A percentile compares a stretch with the other conserved stretches of the same genome.
Conservation (phyloP, 2,329 filamentous ascomycete species). For the Fusarium veterinarium region DNA sequence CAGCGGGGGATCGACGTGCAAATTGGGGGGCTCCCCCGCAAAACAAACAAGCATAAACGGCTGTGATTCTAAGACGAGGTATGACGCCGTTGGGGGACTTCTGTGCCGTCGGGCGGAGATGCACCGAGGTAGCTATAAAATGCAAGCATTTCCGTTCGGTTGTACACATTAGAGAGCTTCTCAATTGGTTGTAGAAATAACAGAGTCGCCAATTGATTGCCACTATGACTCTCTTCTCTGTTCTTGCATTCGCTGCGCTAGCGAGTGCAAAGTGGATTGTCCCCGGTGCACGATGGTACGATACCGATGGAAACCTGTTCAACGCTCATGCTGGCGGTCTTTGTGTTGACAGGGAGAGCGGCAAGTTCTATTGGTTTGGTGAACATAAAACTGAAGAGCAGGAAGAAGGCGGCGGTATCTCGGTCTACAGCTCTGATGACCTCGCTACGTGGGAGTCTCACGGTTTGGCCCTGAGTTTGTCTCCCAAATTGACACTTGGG, state of each 20-base stretch:
- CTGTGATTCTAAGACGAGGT: slow-evolving; percentile 4
- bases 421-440: slow-evolving; percentile 70
- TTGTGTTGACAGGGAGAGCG: slow-evolving; percentile 61
- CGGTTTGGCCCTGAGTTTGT: slow-evolving; percentile 65
- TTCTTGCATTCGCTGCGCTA: slow-evolving; percentile 26
- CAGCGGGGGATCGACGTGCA: slow-evolving; percentile 35
- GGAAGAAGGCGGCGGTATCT: slow-evolving; percentile 68
- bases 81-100: background rate
- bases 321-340: slow-evolving; percentile 72
- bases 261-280: slow-evolving; percentile 63
- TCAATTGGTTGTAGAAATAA: background rate
- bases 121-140: slow-evolving; percentile 26
- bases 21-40: slow-evolving; percentile 17
- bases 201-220: background rate
- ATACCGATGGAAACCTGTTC: slow-evolving; percentile 69
- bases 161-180: no score
- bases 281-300: slow-evolving; percentile 69
- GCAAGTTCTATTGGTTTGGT: slow-evolving; percentile 70
- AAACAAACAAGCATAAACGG: slow-evolving; percentile 3
- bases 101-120: slow-evolving; percentile 22
- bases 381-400: slow-evolving; percentile 70
- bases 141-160: background rate
- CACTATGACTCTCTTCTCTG: background rate
- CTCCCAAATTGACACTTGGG: rapidly evolving
- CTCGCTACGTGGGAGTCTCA: slow-evolving; percentile 69